A percentile compares a stretch with the other conserved stretches of the same genome.
Evolutionary conservation across 441 rosid genomes (phyloP).

Genomic region (Corymbia citriodora): DNA sequence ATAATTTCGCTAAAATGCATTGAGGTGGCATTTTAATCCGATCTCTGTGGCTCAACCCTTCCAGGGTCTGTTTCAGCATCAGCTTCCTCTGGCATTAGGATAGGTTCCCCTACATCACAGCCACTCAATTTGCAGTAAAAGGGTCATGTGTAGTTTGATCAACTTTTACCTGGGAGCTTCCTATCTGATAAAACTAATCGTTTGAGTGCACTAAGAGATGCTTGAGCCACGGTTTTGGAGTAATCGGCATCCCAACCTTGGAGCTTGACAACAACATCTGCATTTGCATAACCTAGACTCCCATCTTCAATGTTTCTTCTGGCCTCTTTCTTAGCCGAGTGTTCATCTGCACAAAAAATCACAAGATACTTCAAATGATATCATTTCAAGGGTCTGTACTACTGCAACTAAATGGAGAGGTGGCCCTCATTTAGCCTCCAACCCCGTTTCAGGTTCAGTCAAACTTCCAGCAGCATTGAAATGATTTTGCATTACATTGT

Average conservation of each 20-base stretch:
- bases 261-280: conserved; percentile 85
- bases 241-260: conserved; percentile 78
- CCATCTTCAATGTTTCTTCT: conserved; percentile 44
- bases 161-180: conserved; percentile 61
- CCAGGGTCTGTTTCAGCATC: neutral
- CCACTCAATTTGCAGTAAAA: neutral
- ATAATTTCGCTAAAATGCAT: neutral
- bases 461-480: neutral
- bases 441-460: neutral
- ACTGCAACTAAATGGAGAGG: neutral
- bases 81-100: conserved; percentile 1
- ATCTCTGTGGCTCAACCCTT: neutral
- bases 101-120: neutral
- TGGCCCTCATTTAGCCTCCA: neutral
- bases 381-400: neutral
- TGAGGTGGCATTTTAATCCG: neutral
- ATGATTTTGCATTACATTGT: neutral
- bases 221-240: conserved; percentile 79
- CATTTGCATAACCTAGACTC: conserved; percentile 64
- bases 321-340: conserved; percentile 77
- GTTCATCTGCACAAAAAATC: conserved; percentile 43
- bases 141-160: neutral
- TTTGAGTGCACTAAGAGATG: conserved; percentile 82
- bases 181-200: conserved; percentile 69
- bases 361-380: neutral